phyloP scores from a whole-genome alignment of 2,329 filamentous ascomycete genomes.

The Phialophora macrospora region DNA sequence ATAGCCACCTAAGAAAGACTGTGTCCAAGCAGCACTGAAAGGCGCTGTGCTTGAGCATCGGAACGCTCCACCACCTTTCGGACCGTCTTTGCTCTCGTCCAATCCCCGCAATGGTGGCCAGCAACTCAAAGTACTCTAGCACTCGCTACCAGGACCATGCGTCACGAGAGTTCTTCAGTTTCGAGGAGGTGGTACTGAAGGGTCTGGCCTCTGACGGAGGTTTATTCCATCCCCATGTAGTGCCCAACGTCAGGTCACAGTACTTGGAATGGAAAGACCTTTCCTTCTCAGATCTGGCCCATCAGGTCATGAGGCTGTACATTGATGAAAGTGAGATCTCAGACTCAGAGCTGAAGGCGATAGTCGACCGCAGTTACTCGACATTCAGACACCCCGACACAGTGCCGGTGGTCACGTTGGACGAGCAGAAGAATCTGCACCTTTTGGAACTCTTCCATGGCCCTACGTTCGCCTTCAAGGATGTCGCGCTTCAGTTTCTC shows the following conservation, averaged over 20 bases:
- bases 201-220: constrained; percentile 85
- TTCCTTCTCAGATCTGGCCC: constrained; percentile 80
- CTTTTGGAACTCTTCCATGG: constrained; percentile 96
- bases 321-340: constrained; percentile 85
- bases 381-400: constrained; percentile 82
- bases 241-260: constrained; percentile 67
- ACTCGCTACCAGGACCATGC: constrained; percentile 28
- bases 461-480: constrained; percentile 93
- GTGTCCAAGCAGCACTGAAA: background rate
- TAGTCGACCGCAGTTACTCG: constrained; percentile 83
- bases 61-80: background rate
- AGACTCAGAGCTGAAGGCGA: constrained; percentile 74
- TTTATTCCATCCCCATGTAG: constrained; percentile 84
- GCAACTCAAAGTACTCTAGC: constrained; percentile 35
- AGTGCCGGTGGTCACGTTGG: constrained; percentile 78
- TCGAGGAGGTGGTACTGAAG: constrained; percentile 89
- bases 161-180: constrained; percentile 67
- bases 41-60: background rate
- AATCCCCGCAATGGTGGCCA: constrained; percentile 26
- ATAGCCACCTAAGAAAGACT: background rate
- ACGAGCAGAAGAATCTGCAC: constrained; percentile 73
- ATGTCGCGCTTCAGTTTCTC: constrained; percentile 89
- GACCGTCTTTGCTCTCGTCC: background rate
- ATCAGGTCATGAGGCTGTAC: constrained; percentile 83
- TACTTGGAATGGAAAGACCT: constrained; percentile 79